Evolutionary conservation across 345 rosid species (phyloP), one percentile per base, ranked within the genome.

Genomic region (Moringa oleifera): DNA sequence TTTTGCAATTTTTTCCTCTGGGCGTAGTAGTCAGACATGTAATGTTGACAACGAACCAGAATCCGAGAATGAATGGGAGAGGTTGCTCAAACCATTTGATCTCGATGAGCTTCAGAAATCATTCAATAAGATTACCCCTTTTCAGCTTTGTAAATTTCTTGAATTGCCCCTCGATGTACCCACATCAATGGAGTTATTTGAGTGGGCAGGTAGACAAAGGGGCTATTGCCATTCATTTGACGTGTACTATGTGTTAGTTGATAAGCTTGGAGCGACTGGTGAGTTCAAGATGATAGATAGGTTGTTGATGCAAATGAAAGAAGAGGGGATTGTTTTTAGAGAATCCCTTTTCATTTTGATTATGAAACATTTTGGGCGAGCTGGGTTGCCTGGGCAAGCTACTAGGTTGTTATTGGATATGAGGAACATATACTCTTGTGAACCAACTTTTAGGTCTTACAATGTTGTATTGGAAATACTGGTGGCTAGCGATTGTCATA

Each of bases 311-410:
- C 88, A 76, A 68, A 92, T 92, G 94, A 89, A 84, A 72, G 95
- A 84, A 57, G 87, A 89, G 51, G 90, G 81, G 31, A 67, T 84
- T 70, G 73, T 67, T 71, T 84, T 87, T 65, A 76, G 79, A 70
- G 97, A 92, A 74, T 62, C 80, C 53, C 76, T 87, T 20, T 87
- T 92, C 75, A 74, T 87, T 61, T 78, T 74, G 77, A 81, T 89
- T 33, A 87, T 92, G 97, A 85, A 80, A 59, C 66, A 80, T 75
- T 83, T 85, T 57, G 91, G 71, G 22, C 81, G 57, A 70, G 82
- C 85, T n/a, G 62, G 69, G 20, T 70, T 85, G 60, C 97, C 95
- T n/a, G 98, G 97, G 49, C 93, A 82, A 68, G 83, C 91, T 23
- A 83, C 89, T 50, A 73, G 93, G 78, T 69, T 89, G 82, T 58